Evolutionary conservation across 352 stramenopile genomes (phyloP).

Genomic region (Globisporangium rhizosaccharum): DNA sequence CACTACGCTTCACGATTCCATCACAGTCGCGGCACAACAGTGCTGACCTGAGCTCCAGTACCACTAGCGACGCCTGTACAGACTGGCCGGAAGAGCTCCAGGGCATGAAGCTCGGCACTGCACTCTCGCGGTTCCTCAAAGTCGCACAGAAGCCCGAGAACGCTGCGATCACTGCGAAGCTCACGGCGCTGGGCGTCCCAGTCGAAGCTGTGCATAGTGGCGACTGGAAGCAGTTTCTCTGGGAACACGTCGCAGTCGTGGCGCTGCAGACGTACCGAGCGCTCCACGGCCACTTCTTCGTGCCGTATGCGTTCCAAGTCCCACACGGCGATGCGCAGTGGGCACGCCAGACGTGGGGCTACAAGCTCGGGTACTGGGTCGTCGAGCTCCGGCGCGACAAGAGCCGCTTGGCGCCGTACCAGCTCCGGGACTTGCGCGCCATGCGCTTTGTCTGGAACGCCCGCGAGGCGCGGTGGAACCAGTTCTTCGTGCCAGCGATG

Average conservation of each 20-base stretch:
- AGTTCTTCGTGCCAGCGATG: slow-evolving; percentile 30
- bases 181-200: slow-evolving; percentile 18
- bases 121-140: slow-evolving; percentile 35
- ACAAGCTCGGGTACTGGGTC: slow-evolving; percentile 38
- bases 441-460: slow-evolving; percentile 33
- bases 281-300: slow-evolving; percentile 26
- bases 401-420: slow-evolving; percentile 22
- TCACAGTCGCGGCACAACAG: neutral
- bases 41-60: neutral
- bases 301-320: slow-evolving; percentile 29
- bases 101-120: slow-evolving; percentile 35
- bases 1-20: slow-evolving; percentile 30
- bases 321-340: slow-evolving; percentile 17
- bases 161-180: slow-evolving; percentile 12
- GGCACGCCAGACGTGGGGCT: slow-evolving; percentile 30
- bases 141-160: slow-evolving; percentile 23
- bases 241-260: slow-evolving; percentile 24
- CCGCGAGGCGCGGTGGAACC: slow-evolving; percentile 29
- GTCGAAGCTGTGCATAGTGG: slow-evolving; percentile 5
- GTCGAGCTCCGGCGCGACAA: slow-evolving; percentile 27
- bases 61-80: neutral
- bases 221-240: slow-evolving; percentile 30
- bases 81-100: slow-evolving; percentile 23
- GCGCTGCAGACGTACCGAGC: slow-evolving; percentile 21
- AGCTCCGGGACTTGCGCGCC: slow-evolving; percentile 24